A percentile compares a stretch with the other conserved stretches of the same genome.
phyloP scores from a whole-genome alignment of 1,284 basidiomycete species.

The Peniophora sp. region DNA sequence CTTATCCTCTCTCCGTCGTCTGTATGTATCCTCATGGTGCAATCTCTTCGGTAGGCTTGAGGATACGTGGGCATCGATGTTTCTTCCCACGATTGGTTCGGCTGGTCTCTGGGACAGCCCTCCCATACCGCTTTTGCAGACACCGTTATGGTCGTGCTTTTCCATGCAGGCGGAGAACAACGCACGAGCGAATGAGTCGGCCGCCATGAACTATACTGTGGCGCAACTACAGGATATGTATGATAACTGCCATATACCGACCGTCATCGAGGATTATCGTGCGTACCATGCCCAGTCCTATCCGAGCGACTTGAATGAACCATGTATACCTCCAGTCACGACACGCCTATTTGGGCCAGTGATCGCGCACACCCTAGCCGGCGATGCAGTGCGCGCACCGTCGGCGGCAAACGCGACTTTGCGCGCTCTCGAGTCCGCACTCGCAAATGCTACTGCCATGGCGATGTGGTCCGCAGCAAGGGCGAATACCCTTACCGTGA shows the following conservation, averaged over 20 bases:
- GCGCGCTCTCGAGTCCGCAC: not conserved
- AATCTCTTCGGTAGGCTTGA: not conserved
- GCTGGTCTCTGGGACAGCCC: not conserved
- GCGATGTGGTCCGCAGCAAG: not conserved
- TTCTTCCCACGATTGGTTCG: not conserved
- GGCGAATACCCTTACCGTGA: not conserved
- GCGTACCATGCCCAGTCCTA: not conserved
- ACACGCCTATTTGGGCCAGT: not conserved
- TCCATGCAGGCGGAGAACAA: not conserved
- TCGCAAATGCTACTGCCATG: not conserved
- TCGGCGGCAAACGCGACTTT: not conserved
- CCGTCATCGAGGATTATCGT: not conserved
- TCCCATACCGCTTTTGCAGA: not conserved
- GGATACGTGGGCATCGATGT: not conserved
- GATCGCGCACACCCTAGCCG: no score
- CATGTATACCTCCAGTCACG: not conserved
- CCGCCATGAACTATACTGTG: not conserved
- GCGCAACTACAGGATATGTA: not conserved
- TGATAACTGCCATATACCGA: not conserved
- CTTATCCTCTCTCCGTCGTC: no score
- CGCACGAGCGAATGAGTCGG: not conserved
- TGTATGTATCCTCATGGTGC: not conserved
- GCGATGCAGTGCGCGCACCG: not conserved
- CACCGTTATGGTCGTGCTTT: not conserved
- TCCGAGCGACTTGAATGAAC: not conserved